A percentile compares a stretch with the other conserved stretches of the same genome.
These are phyloP conservation scores for Podila clonocystis DNA, from an alignment of 192 early-diverging fungal genomes.

Conservation along the genomic window DNA sequence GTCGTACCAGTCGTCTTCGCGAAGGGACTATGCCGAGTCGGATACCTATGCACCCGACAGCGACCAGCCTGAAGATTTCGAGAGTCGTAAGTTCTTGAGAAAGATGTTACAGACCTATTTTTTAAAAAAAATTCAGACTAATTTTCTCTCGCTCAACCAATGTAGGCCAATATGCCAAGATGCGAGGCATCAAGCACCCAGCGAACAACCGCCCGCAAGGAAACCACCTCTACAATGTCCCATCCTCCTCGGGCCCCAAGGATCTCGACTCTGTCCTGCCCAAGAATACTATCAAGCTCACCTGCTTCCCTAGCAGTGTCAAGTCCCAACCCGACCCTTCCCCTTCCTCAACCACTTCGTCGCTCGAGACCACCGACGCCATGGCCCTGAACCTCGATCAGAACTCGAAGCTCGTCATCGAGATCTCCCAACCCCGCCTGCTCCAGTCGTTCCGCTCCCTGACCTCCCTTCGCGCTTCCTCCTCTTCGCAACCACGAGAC, in stretches of 20 bases:
- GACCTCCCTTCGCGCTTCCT: background rate
- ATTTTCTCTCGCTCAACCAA: background rate
- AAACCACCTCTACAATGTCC: background rate
- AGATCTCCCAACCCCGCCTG: conserved; percentile 31
- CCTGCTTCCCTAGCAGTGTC: conserved; percentile 17
- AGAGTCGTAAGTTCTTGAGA: conserved; percentile 26
- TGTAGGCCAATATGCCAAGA: conserved; percentile 28
- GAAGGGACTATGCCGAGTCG: conserved; percentile 8
- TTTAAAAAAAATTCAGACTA: conserved; percentile 1
- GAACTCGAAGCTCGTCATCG: conserved; percentile 37
- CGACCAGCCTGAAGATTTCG: conserved; percentile 20
- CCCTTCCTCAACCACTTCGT: background rate
- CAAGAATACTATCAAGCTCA: conserved; percentile 32
- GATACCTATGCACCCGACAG: conserved; percentile 24
- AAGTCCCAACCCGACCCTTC: background rate
- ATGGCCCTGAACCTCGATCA: conserved; percentile 22
- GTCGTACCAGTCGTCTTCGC: background rate
- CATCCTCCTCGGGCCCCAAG: background rate
- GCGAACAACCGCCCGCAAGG: background rate
- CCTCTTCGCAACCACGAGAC: background rate
- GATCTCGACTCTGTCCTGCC: conserved; percentile 19
- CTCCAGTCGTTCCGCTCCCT: conserved; percentile 13
- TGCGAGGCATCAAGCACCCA: conserved; percentile 12
- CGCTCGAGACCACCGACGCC: conserved; percentile 13
- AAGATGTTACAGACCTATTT: no score